Evolutionary conservation across 768 basidiomycete species (phyloP).

Genomic region (Lentinula edodes): DNA sequence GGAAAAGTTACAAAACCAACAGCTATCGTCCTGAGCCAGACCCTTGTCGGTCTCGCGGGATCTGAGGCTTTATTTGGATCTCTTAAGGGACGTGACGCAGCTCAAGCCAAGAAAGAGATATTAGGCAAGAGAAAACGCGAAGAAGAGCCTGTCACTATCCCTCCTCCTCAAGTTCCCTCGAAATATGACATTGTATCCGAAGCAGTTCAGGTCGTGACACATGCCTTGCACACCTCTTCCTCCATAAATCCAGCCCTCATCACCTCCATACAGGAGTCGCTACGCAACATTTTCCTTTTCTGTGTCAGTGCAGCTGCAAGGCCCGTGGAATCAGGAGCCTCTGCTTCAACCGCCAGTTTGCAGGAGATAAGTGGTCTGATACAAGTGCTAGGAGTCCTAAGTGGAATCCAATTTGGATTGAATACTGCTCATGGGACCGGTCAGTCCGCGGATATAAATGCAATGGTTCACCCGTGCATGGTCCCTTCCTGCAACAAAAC

Average conservation of each 20-base stretch:
- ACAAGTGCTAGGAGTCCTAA: constrained; percentile 76
- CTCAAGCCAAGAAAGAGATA: constrained; percentile 51
- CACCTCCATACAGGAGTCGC: constrained; percentile 62
- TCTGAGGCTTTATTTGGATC: constrained; percentile 62
- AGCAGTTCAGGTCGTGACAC: constrained; percentile 53
- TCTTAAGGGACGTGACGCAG: constrained; percentile 57
- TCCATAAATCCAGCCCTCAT: constrained; percentile 54
- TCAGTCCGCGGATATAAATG: constrained; percentile 49
- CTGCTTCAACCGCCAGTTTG: constrained; percentile 48
- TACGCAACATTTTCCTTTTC: constrained; percentile 77
- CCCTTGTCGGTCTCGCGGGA: constrained; percentile 59
- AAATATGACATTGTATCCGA: constrained; percentile 54
- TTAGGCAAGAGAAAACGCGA: constrained; percentile 76
- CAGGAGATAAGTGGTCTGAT: constrained; percentile 80
- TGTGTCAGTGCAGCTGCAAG: constrained; percentile 62
- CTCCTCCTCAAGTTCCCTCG: constrained; percentile 28
- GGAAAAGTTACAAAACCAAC: constrained; percentile 47
- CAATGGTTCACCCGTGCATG: constrained; percentile 80
- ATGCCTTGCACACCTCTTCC: constrained; percentile 39
- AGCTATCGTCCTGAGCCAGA: constrained; percentile 52
- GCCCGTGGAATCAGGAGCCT: constrained; percentile 42
- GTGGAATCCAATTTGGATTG: constrained; percentile 64
- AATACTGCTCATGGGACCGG: constrained; percentile 25
- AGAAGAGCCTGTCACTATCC: constrained; percentile 14
- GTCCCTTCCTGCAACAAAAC: constrained; percentile 58